These are phyloP conservation scores for Furcasterigmium sp. DNA, from an alignment of 2,329 filamentous ascomycete species.

Conservation along the genomic window DNA sequence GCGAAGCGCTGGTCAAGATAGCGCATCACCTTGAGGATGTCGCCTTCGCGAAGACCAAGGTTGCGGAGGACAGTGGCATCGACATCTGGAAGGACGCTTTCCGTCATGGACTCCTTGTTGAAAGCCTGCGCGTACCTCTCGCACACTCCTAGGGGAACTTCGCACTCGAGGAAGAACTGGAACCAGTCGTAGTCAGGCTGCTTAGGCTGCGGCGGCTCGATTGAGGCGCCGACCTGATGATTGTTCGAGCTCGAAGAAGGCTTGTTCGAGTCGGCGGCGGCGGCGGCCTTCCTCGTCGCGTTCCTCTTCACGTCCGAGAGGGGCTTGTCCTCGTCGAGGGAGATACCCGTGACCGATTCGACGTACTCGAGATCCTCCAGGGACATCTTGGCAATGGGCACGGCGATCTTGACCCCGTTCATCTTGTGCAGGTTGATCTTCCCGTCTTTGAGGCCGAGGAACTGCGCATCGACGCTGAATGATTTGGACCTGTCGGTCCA, in stretches of 20 bases:
- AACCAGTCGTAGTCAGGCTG: conserved; percentile 95
- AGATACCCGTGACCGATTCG: conserved; percentile 79
- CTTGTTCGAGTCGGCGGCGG: conserved; percentile 15
- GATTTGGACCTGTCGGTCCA: conserved; percentile 96
- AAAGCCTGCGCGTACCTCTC: conserved; percentile 93
- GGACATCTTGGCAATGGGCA: conserved; percentile 94
- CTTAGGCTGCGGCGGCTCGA: conserved; percentile 44
- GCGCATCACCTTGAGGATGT: conserved; percentile 94
- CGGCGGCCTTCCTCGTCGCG: conserved; percentile 17
- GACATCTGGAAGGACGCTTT: conserved; percentile 86
- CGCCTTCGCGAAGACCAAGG: conserved; percentile 89
- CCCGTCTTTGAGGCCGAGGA: conserved; percentile 87
- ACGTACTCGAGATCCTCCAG: conserved; percentile 93
- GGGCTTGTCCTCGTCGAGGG: conserved; percentile 90
- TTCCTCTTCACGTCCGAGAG: conserved; percentile 72
- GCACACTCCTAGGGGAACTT: conserved; percentile 87
- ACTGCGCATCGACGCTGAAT: conserved; percentile 96
- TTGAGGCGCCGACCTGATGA: conserved; percentile 56
- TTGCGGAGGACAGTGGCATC: conserved; percentile 77
- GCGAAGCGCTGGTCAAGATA: conserved; percentile 72
- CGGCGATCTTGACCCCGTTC: conserved; percentile 97
- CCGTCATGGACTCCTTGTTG: conserved; percentile 87
- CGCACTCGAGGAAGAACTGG: conserved; percentile 91
- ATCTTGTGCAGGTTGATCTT: conserved; percentile 98
- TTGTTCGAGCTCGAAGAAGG: background rate